Evolutionary conservation across 495 filamentous ascomycete species (phyloP).

Genomic region (Xanthoparmelia taractica): DNA sequence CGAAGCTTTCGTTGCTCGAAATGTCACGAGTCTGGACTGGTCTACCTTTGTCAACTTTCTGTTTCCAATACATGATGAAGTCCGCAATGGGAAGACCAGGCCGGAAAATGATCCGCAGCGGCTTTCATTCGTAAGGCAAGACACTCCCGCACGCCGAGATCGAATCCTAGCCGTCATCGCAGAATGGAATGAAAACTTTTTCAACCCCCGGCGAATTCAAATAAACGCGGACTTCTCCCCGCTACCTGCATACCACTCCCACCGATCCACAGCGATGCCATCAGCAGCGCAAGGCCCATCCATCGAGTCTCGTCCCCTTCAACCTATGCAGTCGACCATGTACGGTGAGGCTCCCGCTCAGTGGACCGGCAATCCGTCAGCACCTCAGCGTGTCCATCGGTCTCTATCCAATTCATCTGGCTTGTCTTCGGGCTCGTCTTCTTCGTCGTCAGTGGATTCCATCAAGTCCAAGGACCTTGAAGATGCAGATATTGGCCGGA

Average conservation of each 20-base stretch:
- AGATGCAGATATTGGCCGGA: slow-evolving; percentile 9
- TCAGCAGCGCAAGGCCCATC: neutral
- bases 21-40: slow-evolving; percentile 45
- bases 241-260: slow-evolving; percentile 28
- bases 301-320: slow-evolving; percentile 1
- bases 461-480: slow-evolving; percentile 21
- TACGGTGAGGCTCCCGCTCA: slow-evolving; percentile 1
- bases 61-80: slow-evolving; percentile 39
- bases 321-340: neutral
- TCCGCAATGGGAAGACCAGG: slow-evolving; percentile 36
- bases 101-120: slow-evolving; percentile 34
- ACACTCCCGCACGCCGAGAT: slow-evolving; percentile 29
- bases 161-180: slow-evolving; percentile 39
- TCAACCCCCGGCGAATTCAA: slow-evolving; percentile 36
- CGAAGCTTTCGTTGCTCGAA: slow-evolving; percentile 34
- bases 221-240: slow-evolving; percentile 23
- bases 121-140: slow-evolving; percentile 22
- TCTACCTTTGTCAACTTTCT: slow-evolving; percentile 44
- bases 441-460: slow-evolving; percentile 19
- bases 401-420: slow-evolving; percentile 28
- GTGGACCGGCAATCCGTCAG: neutral
- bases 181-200: slow-evolving; percentile 50
- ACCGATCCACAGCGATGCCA: slow-evolving; percentile 23
- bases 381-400: neutral
- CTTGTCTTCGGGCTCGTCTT: slow-evolving; percentile 29